Evolutionary conservation across 306 rosid species (phyloP), one percentile per base, ranked within the genome.

Genomic region (Myrica gale): DNA sequence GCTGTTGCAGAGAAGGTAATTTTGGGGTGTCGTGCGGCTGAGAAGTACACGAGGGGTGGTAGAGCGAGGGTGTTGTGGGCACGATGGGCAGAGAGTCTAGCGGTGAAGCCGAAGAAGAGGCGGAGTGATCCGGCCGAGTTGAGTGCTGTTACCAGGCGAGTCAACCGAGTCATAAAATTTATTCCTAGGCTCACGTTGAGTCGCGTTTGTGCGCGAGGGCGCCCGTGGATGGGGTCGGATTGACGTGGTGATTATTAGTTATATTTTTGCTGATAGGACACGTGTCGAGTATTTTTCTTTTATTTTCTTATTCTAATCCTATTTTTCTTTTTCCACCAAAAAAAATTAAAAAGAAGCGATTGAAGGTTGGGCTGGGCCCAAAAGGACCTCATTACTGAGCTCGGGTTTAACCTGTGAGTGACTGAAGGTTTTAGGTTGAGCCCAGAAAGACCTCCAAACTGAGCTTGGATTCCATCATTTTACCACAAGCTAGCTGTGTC

Each of bases 41-140:
- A 79, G 85, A 82, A 76, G 70, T 48, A 79, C 9, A 65, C 10
- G 78, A 68, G 71, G 61, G 54, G 46, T 57, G 42, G 44, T 45
- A 50, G 37, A 20, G 75, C 16, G 42, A 58, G 50, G 39, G 74
- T 12, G 78, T 67, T 2, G 44, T 8, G 79, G 69, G 74, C 63
- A 45, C 45, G 47, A 16, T 50, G 72, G 73, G 12, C 43, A 48
- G 39, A 3, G 43, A 61, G 68, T 16, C n/a, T 23, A 32, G 68
- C 32, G 75, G 60, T 5, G 21, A 13, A 32, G 68, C 70, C 5
- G 80, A 69, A 73, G 56, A 53, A 46, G 55, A 75, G 37, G 47
- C 17, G 39, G 50, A 6, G 83, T 26, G 82, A 85, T 69, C 82
- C 85, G 89, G 61, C 68, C 81, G 90, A 85, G 90, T 68, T 74